phyloP scores from a whole-genome alignment of 2,329 filamentous ascomycete species.

The Fonsecaea pedrosoi region DNA sequence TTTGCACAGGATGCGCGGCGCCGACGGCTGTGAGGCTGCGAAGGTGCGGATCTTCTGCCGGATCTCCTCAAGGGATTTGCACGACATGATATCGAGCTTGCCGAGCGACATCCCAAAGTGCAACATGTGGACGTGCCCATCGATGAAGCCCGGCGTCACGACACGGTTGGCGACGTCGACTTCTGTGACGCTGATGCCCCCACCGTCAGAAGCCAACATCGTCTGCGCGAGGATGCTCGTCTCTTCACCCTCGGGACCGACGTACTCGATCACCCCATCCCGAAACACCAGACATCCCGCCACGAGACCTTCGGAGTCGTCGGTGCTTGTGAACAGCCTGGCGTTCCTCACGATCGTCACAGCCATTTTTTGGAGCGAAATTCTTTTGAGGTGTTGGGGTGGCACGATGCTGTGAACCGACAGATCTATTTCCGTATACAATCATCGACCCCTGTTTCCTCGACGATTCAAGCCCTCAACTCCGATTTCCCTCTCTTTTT shows the following conservation, averaged over 20 bases:
- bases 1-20: constrained; percentile 54
- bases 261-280: constrained; percentile 50
- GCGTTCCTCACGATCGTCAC: constrained; percentile 40
- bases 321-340: constrained; percentile 43
- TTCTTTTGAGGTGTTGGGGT: no score
- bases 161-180: constrained; percentile 48
- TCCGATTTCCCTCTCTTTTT: no score
- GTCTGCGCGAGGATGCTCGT: constrained; percentile 31
- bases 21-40: constrained; percentile 48
- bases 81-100: constrained; percentile 53
- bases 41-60: constrained; percentile 49
- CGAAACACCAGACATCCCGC: constrained; percentile 47
- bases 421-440: not conserved
- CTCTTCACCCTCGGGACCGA: constrained; percentile 46
- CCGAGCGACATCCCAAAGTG: constrained; percentile 55
- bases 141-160: constrained; percentile 57
- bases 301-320: constrained; percentile 3
- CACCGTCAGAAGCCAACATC: constrained; percentile 14
- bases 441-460: no score
- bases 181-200: constrained; percentile 24
- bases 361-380: not conserved
- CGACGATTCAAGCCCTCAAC: no score
- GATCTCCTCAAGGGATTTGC: constrained; percentile 53
- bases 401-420: no score
- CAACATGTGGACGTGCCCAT: constrained; percentile 58